phyloP scores from a whole-genome alignment of 805 yeast genomes.

The Pichia scutulata region DNA sequence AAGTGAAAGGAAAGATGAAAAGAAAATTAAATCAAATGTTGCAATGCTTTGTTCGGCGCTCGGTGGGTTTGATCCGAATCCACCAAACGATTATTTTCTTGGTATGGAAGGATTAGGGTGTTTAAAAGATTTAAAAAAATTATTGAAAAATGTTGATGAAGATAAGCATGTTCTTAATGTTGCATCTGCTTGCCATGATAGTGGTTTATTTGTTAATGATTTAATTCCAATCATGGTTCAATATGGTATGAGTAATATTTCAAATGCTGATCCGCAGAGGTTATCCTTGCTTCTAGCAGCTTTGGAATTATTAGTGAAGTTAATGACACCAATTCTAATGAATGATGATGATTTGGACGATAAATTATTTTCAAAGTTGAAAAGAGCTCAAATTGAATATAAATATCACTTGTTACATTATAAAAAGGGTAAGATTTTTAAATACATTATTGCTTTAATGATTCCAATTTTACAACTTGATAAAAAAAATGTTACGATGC shows the following conservation, averaged over 20 bases:
- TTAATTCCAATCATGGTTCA: conserved; percentile 64
- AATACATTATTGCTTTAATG: conserved; percentile 62
- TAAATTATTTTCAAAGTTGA: conserved; percentile 55
- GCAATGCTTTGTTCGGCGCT: conserved; percentile 78
- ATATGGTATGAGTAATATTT: conserved; percentile 17
- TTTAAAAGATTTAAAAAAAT: conserved; percentile 76
- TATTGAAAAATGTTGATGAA: conserved; percentile 84
- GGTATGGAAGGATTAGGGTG: conserved; percentile 89
- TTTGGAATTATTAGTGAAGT: conserved; percentile 70
- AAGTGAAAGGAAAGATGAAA: conserved; percentile 17
- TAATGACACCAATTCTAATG: conserved; percentile 82
- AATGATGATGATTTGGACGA: conserved; percentile 49
- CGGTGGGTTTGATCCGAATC: conserved; percentile 77
- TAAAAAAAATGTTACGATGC: conserved; percentile 49
- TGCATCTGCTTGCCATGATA: conserved; percentile 79
- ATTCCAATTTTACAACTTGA: conserved; percentile 49
- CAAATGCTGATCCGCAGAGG: conserved; percentile 27
- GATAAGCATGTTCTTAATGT: conserved; percentile 64
- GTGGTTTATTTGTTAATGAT: conserved; percentile 66
- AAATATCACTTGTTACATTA: conserved; percentile 58
- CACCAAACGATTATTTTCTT: conserved; percentile 45
- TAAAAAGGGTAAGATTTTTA: conserved; percentile 53
- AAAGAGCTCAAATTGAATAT: conserved; percentile 60
- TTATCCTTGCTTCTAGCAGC: conserved; percentile 57
- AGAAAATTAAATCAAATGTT: conserved; percentile 59